A percentile compares a stretch with the other conserved stretches of the same genome.
Conservation (phyloP, 306 rosid species). For the Potentilla sterilis region DNA sequence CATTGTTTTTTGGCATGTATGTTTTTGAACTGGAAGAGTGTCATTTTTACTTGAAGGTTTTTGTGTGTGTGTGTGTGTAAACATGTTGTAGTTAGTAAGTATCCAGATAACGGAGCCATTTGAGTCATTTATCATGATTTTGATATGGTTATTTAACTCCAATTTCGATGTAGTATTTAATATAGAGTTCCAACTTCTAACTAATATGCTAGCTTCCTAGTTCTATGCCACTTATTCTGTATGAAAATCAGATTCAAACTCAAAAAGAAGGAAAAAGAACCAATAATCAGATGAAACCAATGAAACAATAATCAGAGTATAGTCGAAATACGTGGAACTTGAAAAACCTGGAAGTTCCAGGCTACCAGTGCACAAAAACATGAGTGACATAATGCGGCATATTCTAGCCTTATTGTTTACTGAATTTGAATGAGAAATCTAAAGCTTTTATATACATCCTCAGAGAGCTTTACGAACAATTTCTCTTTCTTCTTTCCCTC, state of each 20-base stretch:
- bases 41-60: neutral
- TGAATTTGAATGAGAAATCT: neutral
- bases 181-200: neutral
- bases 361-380: neutral
- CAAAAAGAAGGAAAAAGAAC: neutral
- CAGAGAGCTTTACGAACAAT: neutral
- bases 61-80: neutral
- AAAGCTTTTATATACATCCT: neutral
- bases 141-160: neutral
- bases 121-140: neutral
- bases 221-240: neutral
- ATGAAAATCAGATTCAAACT: neutral
- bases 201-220: neutral
- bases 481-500: neutral
- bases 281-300: neutral
- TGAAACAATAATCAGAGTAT: too few relatives aligned
- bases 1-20: neutral
- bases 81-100: neutral
- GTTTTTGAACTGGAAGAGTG: neutral
- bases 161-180: neutral
- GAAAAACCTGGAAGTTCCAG: conserved; percentile 4
- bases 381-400: neutral
- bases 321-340: neutral
- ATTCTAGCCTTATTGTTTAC: neutral
- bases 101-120: neutral